These are phyloP conservation scores for Phyllostachys edulis DNA, from an alignment of 176 grass and related monocot genomes.

Conservation along the genomic window DNA sequence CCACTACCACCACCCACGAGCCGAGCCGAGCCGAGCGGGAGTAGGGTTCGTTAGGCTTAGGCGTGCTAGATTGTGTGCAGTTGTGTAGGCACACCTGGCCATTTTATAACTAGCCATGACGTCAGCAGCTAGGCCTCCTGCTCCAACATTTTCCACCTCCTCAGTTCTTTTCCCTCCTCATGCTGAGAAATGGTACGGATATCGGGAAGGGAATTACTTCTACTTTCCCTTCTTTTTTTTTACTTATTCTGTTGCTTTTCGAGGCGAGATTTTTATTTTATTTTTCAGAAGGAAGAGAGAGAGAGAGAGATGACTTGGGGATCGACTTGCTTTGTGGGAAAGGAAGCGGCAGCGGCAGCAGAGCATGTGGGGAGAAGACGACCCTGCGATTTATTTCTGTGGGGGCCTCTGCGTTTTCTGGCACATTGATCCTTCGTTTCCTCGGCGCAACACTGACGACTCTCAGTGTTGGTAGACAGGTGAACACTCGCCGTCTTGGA, in stretches of 20 bases:
- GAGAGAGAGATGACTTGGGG: too few species aligned
- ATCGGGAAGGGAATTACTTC: not conserved
- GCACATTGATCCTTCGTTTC: not conserved
- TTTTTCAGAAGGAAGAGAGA: not conserved
- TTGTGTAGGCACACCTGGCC: conserved; percentile 1
- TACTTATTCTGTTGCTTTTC: conserved; percentile 1
- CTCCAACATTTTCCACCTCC: not conserved
- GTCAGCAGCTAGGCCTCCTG: not conserved
- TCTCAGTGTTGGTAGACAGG: not conserved
- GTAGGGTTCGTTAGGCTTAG: not conserved
- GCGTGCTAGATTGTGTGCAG: not conserved
- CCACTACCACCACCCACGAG: not conserved
- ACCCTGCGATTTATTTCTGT: not conserved
- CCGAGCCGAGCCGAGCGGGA: not conserved
- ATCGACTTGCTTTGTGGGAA: not conserved
- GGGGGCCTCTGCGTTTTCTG: not conserved
- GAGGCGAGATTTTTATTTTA: not conserved
- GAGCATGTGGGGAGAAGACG: not conserved
- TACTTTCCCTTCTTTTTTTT: not conserved
- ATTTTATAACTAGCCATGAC: conserved; percentile 39
- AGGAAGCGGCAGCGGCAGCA: not conserved
- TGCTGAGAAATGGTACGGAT: conserved; percentile 1
- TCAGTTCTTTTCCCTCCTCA: not conserved
- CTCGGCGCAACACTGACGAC: not conserved
- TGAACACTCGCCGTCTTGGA: not conserved